A percentile compares a stretch with the other conserved stretches of the same genome.
These are phyloP conservation scores for Clarireedia monteithiana DNA, from an alignment of 2,329 filamentous ascomycete species.

Conservation along the genomic window DNA sequence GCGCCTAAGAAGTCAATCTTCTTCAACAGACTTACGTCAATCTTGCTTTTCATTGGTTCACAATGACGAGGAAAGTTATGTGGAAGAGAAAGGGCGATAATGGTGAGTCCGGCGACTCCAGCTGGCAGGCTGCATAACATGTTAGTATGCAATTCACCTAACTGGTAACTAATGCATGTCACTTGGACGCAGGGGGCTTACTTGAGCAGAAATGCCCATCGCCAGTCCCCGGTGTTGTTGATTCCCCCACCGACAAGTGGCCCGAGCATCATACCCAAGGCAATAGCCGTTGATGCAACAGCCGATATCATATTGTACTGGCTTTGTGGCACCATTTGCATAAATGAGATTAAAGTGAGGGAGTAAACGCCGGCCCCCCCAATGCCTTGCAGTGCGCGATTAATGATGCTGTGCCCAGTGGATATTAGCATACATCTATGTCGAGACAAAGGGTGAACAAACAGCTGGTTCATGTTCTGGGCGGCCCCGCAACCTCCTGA, in stretches of 20 bases:
- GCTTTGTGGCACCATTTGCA: constrained; percentile 40
- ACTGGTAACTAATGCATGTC: too few species aligned
- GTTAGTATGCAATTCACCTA: too few species aligned
- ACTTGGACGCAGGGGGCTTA: not conserved
- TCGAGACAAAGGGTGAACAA: not conserved
- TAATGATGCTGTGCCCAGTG: constrained; percentile 7
- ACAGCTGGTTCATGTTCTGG: not conserved
- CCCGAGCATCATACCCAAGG: not conserved
- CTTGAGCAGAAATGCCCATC: not conserved
- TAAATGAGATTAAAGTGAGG: constrained; percentile 39
- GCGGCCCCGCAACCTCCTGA: constrained; percentile 1
- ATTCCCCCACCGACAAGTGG: not conserved
- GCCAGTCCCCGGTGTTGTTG: not conserved
- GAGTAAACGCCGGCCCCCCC: constrained; percentile 39
- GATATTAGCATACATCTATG: not conserved
- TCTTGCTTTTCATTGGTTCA: not conserved
- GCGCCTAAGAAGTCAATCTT: constrained; percentile 17
- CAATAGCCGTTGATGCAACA: constrained; percentile 1
- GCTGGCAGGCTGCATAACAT: not conserved
- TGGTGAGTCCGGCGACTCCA: not conserved
- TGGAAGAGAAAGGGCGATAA: not conserved
- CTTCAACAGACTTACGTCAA: not conserved
- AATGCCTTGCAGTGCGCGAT: constrained; percentile 33
- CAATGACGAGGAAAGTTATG: not conserved
- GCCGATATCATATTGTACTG: constrained; percentile 34